Base-by-base conservation (phyloP, 805 yeast species). In the Myxozyma mucilagina region DNA sequence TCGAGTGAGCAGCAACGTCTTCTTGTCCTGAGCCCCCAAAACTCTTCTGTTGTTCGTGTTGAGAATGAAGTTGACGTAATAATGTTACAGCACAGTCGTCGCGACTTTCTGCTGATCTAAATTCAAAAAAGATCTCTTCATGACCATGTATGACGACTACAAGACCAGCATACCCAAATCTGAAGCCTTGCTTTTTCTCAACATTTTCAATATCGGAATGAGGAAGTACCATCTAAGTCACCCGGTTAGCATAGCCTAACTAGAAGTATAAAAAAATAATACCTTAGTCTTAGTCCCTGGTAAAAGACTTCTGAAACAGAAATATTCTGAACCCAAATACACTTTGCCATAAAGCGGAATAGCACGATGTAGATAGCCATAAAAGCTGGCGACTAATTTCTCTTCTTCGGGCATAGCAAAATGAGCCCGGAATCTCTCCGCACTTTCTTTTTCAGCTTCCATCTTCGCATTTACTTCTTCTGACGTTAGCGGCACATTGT, bases 281-380 rank as follows among this genome's bases (percentile, higher is more conserved):
- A 59, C 60, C 59, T 83, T 83, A 1, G 96, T 87, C 41, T 82
- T 81, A 0, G 87, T 79, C 0, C 96, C 94, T 0, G 96, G 96
- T 3, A 90, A 69, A 41, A 90, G 76, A 41, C 96, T 86, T 62
- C 94, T 78, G 74, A 88, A 93, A 65, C 96, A 92, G n/a, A 93
- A 71, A 58, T 81, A 83, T 35, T 79, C 79, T 18, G 80, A 76
- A 0, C 96, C 89, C 11, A 93, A 68, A 71, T 90, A 90, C 1
- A 92, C 69, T 68, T 89, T 89, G 1, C 98, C 98, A 73, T 89
- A 91, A 0, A 85, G 76, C 0, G 97, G 97, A 18, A 90, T 75
- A 11, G 87, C 82, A 65, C 88, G 81, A 65, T 83, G 86, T 16
- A 90, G 70, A 73, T 89, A 85, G 1, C 87, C 79, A 69, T 82